Percentiles rank a stretch among this genome's conserved stretches.
Evolutionary conservation across 2,329 filamentous ascomycete genomes (phyloP).

Genomic region (Nannizziopsis barbatae): DNA sequence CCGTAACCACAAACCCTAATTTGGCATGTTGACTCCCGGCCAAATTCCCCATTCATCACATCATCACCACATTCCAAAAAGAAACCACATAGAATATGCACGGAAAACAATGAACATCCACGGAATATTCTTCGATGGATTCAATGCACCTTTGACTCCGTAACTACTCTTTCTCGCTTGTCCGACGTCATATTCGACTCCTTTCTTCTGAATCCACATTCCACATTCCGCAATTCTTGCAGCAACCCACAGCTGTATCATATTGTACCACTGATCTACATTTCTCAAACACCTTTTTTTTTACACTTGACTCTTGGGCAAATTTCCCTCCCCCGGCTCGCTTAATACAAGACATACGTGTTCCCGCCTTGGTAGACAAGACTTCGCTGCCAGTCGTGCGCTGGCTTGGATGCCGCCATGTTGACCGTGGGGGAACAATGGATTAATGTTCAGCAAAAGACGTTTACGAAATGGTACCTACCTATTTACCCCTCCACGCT

Average conservation of each 20-base stretch:
- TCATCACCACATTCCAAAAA: no score
- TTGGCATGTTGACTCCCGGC: constrained; percentile 8
- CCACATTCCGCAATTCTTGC: neutral
- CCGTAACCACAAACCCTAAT: constrained; percentile 8
- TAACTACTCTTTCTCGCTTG: neutral
- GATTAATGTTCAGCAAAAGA: constrained; percentile 87
- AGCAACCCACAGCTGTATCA: neutral
- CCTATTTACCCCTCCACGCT: no score
- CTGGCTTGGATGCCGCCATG: constrained; percentile 22
- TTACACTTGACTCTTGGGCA: neutral
- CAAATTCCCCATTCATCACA: no score
- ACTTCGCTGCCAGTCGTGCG: constrained; percentile 9
- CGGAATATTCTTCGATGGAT: no score
- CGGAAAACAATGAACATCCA: constrained; percentile 6
- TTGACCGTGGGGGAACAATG: constrained; percentile 50
- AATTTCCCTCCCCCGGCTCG: neutral
- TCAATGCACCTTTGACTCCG: no score
- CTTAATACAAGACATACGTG: neutral
- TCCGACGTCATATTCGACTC: neutral
- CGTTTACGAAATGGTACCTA: constrained; percentile 85
- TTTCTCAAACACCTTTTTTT: neutral
- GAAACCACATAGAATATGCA: no score
- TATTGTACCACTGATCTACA: no score
- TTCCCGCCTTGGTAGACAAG: constrained; percentile 1
- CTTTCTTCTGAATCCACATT: neutral